Evolutionary conservation across 176 grass and related monocot genomes (phyloP), one percentile per base, ranked within the genome.

Genomic region (Rhynchospora tenuis): DNA sequence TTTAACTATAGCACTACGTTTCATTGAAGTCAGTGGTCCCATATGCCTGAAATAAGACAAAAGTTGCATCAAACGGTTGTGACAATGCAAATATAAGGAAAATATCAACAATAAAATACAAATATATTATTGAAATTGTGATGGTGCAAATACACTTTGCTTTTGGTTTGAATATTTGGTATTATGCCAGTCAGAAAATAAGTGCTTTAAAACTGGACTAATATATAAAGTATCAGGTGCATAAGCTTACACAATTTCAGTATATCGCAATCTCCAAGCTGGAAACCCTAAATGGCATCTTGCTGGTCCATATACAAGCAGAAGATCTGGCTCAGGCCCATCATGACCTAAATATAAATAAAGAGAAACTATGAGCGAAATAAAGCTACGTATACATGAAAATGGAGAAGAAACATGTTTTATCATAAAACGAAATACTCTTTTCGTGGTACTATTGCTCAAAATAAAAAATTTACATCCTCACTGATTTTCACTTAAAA

Each of bases 241-340:
- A 71, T 62, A 52, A 83, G 86, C 92, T 89, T 89, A 99, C 96
- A 93, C 86, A 80, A 99, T 99, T 87, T 99, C 93, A 77, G 96
- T 93, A 87, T 99, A 99, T 52, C 86, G 89, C 54, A 99, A 85
- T 86, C 93, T 93, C 96, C 96, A 99, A 66, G 89, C 85, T 81
- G 96, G 96, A 93, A 99, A 99, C 9, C 93, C 96, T 86, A 95
- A 85, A 85, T 98, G 95, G 28, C 91, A 98, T 89, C 92, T 91
- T 59, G 86, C 93, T 33, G 91, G 86, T 80, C 89, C 91, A 90
- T 90, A 98, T 48, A 95, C 66, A 70, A 98, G 91, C 50, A 98
- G 91, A 84, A 99, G 91, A 85, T 95, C 91, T 84, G 91, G 96
- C 78, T 99, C 93, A 69, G 89, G 91, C 61, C 88, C 96, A 69